These are phyloP conservation scores for Calocybe gangraenosa DNA, from an alignment of 768 basidiomycete species.

Conservation along the genomic window DNA sequence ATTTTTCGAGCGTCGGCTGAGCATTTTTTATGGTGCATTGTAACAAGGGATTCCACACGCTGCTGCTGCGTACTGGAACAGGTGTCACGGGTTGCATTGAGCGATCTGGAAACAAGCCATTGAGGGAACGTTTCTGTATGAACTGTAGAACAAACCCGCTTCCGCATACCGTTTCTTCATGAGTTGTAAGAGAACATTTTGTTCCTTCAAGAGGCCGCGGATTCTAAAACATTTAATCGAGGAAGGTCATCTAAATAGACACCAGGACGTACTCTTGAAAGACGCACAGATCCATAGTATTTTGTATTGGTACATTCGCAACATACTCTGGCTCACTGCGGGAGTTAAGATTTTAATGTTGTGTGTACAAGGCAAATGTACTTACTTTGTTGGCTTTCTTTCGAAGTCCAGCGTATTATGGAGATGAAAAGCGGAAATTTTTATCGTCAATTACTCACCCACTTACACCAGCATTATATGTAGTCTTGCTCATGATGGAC, in stretches of 20 bases:
- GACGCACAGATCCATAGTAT: not conserved
- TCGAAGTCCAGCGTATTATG: too few species aligned
- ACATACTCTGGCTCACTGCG: not conserved
- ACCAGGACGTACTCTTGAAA: conserved; percentile 3
- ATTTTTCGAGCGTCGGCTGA: conserved; percentile 10
- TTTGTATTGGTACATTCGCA: not conserved
- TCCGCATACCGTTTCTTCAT: not conserved
- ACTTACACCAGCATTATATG: too few species aligned
- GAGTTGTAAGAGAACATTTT: not conserved
- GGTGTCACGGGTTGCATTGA: not conserved
- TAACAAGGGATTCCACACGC: conserved; percentile 14
- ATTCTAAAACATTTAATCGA: not conserved
- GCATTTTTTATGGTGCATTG: conserved; percentile 10
- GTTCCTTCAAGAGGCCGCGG: not conserved
- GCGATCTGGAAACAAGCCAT: not conserved
- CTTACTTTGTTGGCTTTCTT: too few species aligned
- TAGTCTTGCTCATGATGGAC: too few species aligned
- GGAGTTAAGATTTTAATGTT: too few species aligned
- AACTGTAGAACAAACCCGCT: not conserved
- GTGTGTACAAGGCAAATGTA: too few species aligned
- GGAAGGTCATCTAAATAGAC: too few species aligned
- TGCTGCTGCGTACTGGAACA: conserved; percentile 9
- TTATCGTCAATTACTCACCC: too few species aligned
- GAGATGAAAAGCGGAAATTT: too few species aligned
- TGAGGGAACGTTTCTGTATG: not conserved